These are phyloP conservation scores for Angomonas ambiguus DNA, from an alignment of 208 protist genomes.

Conservation along the genomic window DNA sequence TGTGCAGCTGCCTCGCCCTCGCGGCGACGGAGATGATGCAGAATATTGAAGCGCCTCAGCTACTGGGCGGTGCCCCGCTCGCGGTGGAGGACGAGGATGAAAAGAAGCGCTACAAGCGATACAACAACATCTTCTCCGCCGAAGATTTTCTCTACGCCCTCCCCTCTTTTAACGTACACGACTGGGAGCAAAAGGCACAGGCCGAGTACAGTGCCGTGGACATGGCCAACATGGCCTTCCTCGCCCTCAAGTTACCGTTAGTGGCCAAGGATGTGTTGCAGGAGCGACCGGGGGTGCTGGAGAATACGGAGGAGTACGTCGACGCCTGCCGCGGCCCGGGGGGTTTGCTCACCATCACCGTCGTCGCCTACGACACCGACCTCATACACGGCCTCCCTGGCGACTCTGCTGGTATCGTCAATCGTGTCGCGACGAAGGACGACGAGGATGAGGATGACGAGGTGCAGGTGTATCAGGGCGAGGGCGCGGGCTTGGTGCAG, in stretches of 20 bases:
- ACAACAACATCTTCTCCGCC: conserved; percentile 82
- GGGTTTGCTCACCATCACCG: conserved; percentile 61
- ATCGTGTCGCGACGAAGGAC: conserved; percentile 35
- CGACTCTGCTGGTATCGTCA: conserved; percentile 69
- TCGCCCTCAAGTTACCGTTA: conserved; percentile 61
- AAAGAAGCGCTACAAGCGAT: conserved; percentile 54
- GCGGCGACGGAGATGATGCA: conserved; percentile 85
- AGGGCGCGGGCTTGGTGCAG: conserved; percentile 51
- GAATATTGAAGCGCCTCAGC: conserved; percentile 31
- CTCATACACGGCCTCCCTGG: conserved; percentile 69
- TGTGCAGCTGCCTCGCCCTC: conserved; percentile 74
- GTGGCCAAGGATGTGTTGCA: conserved; percentile 36
- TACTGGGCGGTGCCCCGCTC: conserved; percentile 42
- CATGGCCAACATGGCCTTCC: conserved; percentile 64
- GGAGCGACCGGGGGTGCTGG: conserved; percentile 10
- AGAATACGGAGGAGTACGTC: conserved; percentile 29
- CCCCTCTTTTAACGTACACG: conserved; percentile 66
- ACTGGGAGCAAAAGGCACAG: conserved; percentile 27
- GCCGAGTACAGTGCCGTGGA: conserved; percentile 22
- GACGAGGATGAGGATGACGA: conserved; percentile 21
- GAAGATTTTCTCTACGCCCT: conserved; percentile 83
- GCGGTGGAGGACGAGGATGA: conserved; percentile 37
- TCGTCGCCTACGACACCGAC: conserved; percentile 76
- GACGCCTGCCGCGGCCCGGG: conserved; percentile 48
- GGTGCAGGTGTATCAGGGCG: conserved; percentile 4